Evolutionary conservation across 1,284 basidiomycete species (phyloP).

Genomic region (Apiotrichum gamsii): DNA sequence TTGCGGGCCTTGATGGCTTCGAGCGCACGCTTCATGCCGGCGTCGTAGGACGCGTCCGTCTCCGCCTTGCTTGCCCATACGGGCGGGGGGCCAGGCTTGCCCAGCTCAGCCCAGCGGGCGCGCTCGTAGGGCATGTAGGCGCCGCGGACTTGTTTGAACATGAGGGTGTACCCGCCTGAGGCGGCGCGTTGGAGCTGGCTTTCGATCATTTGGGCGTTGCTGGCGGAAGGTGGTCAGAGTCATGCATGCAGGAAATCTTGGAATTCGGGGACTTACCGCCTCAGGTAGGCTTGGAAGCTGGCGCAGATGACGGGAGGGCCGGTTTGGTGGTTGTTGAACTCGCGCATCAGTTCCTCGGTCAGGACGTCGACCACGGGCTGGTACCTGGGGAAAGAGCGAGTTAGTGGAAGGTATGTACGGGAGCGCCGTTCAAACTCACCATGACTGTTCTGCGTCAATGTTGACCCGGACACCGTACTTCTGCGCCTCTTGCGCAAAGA

Average conservation of each 20-base stretch:
- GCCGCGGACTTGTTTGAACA: constrained; percentile 1
- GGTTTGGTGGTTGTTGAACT: background rate
- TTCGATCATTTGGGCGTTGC: background rate
- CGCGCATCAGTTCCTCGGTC: constrained; percentile 7
- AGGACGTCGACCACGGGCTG: constrained; percentile 4
- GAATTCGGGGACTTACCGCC: background rate
- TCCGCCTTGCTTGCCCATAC: background rate
- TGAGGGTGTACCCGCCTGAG: constrained; percentile 1
- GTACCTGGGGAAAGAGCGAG: too few species aligned
- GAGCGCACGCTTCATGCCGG: background rate
- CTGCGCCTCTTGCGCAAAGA: background rate
- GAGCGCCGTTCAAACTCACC: too few species aligned
- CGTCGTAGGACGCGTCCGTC: background rate
- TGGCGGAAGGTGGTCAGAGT: too few species aligned
- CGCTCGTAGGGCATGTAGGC: background rate
- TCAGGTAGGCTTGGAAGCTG: background rate
- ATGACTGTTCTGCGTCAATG: constrained; percentile 3
- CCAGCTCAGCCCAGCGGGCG: background rate
- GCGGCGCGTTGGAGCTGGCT: constrained; percentile 1
- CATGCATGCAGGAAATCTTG: too few species aligned
- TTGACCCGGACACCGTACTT: constrained; percentile 4
- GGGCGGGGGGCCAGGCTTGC: background rate
- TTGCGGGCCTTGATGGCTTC: background rate
- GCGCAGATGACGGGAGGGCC: background rate
- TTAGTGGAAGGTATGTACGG: too few species aligned